Conservation (phyloP, 352 stramenopile genomes). For the Pythium sukuiense region DNA sequence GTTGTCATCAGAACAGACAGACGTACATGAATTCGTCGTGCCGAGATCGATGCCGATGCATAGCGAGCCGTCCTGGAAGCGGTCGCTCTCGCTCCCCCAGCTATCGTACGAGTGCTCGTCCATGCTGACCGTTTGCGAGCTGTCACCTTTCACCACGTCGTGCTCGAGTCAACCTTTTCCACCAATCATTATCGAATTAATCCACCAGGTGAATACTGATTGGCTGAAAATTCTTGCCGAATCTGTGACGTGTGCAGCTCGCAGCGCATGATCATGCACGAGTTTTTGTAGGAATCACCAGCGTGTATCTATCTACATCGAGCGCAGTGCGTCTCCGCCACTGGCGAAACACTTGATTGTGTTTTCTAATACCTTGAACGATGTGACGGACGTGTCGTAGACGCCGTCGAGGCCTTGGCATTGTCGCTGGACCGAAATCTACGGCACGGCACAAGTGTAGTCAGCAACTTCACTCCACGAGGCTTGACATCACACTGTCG, state of each 20-base stretch:
- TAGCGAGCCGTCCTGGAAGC: constrained; percentile 68
- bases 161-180: too few species aligned
- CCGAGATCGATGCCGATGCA: constrained; percentile 99
- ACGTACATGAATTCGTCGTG: constrained; percentile 98
- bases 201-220: too few species aligned
- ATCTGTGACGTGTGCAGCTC: too few species aligned
- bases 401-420: constrained; percentile 31
- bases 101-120: constrained; percentile 64
- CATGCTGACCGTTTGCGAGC: constrained; percentile 9
- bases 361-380: constrained; percentile 77
- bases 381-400: constrained; percentile 32
- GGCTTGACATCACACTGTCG: background rate
- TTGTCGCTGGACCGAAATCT: constrained; percentile 50
- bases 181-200: too few species aligned
- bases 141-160: background rate
- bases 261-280: too few species aligned
- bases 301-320: constrained; percentile 6
- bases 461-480: background rate
- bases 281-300: too few species aligned
- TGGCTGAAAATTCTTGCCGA: too few species aligned
- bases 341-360: constrained; percentile 58
- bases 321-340: constrained; percentile 34
- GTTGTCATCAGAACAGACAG: background rate
- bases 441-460: background rate
- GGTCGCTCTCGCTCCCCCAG: constrained; percentile 68